A percentile compares a stretch with the other conserved stretches of the same genome.
Conservation (phyloP, 768 basidiomycete species). For the Collybiopsis luxurians region DNA sequence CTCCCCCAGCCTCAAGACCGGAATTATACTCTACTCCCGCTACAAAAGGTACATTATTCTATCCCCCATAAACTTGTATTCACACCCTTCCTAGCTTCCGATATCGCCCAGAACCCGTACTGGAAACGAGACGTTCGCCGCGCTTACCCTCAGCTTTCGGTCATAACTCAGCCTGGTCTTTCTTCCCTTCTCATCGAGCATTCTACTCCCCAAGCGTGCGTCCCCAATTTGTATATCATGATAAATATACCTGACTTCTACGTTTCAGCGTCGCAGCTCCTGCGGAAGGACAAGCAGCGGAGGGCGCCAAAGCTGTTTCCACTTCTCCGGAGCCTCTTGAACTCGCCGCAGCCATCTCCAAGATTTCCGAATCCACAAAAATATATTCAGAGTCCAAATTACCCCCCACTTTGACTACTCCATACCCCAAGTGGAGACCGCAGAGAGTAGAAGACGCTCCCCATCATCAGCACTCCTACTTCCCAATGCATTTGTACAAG, state of each 20-base stretch:
- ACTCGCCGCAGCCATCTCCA: slow-evolving; percentile 69
- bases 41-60: slow-evolving; percentile 64
- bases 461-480: slow-evolving; percentile 78
- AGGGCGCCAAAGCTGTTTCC: slow-evolving; percentile 43
- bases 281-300: slow-evolving; percentile 30
- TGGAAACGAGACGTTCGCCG: slow-evolving; percentile 96
- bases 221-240: slow-evolving; percentile 14
- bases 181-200: slow-evolving; percentile 81
- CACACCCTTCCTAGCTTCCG: slow-evolving; percentile 56
- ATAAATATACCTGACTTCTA: slow-evolving; percentile 3
- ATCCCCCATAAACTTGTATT: not conserved
- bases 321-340: slow-evolving; percentile 48
- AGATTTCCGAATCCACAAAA: slow-evolving; percentile 54
- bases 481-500: slow-evolving; percentile 75
- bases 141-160: slow-evolving; percentile 87
- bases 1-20: slow-evolving; percentile 84
- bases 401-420: slow-evolving; percentile 70
- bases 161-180: slow-evolving; percentile 81
- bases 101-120: slow-evolving; percentile 88
- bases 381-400: slow-evolving; percentile 61
- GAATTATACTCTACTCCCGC: slow-evolving; percentile 88
- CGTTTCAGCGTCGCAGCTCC: slow-evolving; percentile 53
- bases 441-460: slow-evolving; percentile 73
- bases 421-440: slow-evolving; percentile 75
- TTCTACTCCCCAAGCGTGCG: slow-evolving; percentile 63